Evolutionary conservation across 2,329 filamentous ascomycete genomes (phyloP), one percentile per base, ranked within the genome.

Genomic region (Colletotrichum zoysiae): DNA sequence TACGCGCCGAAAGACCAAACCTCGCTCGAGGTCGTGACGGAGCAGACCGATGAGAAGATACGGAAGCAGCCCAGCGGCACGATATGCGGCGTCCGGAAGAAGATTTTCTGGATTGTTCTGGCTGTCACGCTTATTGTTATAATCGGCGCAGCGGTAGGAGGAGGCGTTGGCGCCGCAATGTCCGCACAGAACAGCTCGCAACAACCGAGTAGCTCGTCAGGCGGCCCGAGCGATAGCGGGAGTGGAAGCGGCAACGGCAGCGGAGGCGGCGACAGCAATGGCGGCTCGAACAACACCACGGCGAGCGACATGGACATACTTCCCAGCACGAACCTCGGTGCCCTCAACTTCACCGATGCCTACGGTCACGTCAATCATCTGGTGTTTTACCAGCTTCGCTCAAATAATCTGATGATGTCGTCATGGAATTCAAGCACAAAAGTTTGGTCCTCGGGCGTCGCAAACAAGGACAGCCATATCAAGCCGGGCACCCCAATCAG

Each of bases 291-390:
- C 11, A 70, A 51, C 60, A 58, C 68, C 12, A 65, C 66, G 44
- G 20, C 48, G 26, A 68, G 46, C 30, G 18, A 38, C 12, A 55
- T 58, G 44, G 70, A 44, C 0, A 61, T 74, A 14, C 56, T 69
- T 9, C 42, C 61, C 1, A 59, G 44, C 7, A 65, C 61, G 5
- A 73, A 64, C 33, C 57, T 74, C 6, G 64, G 68, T 12, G 63
- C 72, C 5, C 26, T 74, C 33, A 74, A 74, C 35, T 74, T 74
- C 23, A 74, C 72, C 11, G 72, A 74, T 38, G 23, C 63, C 33
- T 74, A 69, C 11, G 72, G 72, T 6, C 48, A 69, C 9, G 70
- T 65, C 12, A 74, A 73, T 23, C 56, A 61, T 0, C 53, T 73
- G 42, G 69, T 74, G 1, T 74, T 69, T 14, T 74, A 65, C 18